Evolutionary conservation across 75 land plant genomes (phyloP), one percentile per base, ranked within the genome.

Genomic region (Pinus albicaulis): DNA sequence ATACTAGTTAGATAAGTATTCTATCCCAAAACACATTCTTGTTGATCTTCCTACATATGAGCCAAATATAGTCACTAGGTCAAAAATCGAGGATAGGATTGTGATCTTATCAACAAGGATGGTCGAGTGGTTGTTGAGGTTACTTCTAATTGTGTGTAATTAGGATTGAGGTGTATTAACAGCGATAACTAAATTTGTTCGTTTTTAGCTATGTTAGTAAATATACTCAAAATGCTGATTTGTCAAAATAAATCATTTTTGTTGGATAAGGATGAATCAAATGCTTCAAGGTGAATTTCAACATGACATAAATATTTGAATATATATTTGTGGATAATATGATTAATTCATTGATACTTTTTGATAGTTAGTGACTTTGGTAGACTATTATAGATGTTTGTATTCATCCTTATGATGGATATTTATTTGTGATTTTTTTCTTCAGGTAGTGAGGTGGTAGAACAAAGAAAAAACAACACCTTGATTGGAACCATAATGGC

Each of bases 401-500:
- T 66, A 16, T 19, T 0, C 53, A 10, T 66, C 34, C 38, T 66
- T 66, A 66, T 66, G 10, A 34, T 66, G 31, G 17, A 23, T 64
- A 13, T 31, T 31, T 36, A 38, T 16, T 66, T 20, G 8, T 16
- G n/a, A 36, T 26, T 77, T 48, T 77, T 60, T 17, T 60, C 25
- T 73, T 38, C 77, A 76, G 52, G 7, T 24, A 77, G 16, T 22
- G 13, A 44, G 76, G 77, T 28, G 38, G 19, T 66, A 36, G 34
- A 56, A 16, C 41, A 60, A 56, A 55, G 48, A 55, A 65, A 57
- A 22, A 31, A 20, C 79, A 55, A 25, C 60, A 78, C 56, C 22
- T 72, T 38, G 52, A 56, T 74, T 57, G 83, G 83, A 74, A 56
- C 81, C 19, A 14, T 44, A 12, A 74, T 81, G 76, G 83, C 83